Evolutionary conservation across 2,329 filamentous ascomycete genomes (phyloP).

Genomic region (Phaeosphaeriaceae sp.): DNA sequence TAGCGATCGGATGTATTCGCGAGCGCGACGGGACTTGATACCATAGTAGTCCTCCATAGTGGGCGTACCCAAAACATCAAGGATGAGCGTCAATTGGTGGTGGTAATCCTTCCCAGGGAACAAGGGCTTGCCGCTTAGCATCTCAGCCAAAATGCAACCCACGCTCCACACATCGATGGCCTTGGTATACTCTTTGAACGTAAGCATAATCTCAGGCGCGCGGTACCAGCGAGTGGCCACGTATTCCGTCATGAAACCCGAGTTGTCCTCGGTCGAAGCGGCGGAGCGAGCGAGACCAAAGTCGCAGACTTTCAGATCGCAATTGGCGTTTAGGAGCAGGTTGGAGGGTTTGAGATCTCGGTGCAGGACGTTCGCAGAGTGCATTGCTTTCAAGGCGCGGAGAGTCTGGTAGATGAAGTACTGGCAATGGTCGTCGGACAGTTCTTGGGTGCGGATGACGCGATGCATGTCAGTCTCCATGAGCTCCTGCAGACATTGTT

Average conservation of each 20-base stretch:
- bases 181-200: constrained; percentile 99
- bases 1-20: constrained; percentile 96
- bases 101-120: constrained; percentile 99
- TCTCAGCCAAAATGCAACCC: constrained; percentile 96
- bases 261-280: constrained; percentile 97
- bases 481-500: constrained; percentile 70
- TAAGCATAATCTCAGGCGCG: constrained; percentile 99
- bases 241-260: constrained; percentile 99
- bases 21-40: constrained; percentile 96
- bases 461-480: constrained; percentile 99
- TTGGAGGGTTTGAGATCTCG: constrained; percentile 98
- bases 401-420: constrained; percentile 99
- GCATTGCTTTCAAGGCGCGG: constrained; percentile 97
- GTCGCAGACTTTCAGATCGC: constrained; percentile 98
- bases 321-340: constrained; percentile 95
- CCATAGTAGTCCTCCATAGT: constrained; percentile 99
- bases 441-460: constrained; percentile 96
- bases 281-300: constrained; percentile 96
- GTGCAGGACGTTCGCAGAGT: constrained; percentile 97
- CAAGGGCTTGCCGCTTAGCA: constrained; percentile 96
- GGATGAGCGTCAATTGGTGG: constrained; percentile 94
- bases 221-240: constrained; percentile 99
- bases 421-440: constrained; percentile 99
- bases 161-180: constrained; percentile 99
- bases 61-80: constrained; percentile 95